Evolutionary conservation across 2,329 filamentous ascomycete species (phyloP).

Genomic region (Paecilomyces variotii): DNA sequence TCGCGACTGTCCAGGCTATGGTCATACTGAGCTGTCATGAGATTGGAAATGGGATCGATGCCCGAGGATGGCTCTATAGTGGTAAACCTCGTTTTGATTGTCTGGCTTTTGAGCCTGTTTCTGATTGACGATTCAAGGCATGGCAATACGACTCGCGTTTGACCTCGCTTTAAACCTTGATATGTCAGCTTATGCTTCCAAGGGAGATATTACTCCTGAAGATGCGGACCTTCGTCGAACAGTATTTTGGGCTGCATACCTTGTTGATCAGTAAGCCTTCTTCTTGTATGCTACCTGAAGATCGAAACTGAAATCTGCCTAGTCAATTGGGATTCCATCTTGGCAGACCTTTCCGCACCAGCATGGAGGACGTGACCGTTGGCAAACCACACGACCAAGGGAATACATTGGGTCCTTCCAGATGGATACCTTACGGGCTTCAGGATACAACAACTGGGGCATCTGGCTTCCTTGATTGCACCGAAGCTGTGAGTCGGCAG

Average conservation of each 20-base stretch:
- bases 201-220: neutral
- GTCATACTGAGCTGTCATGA: neutral
- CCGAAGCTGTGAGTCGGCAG: neutral
- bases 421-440: neutral
- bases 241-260: neutral
- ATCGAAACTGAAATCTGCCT: neutral
- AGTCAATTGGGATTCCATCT: slow-evolving; percentile 28
- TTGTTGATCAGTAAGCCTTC: neutral
- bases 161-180: neutral
- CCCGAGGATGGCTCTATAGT: neutral
- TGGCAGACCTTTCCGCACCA: slow-evolving; percentile 28
- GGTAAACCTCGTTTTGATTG: neutral
- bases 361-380: slow-evolving; percentile 27
- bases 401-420: neutral
- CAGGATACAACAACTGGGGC: neutral
- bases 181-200: neutral
- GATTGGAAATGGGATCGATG: neutral
- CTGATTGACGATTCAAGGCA: neutral
- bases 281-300: neutral
- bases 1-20: neutral
- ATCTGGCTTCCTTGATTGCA: neutral
- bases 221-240: neutral
- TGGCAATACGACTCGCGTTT: neutral
- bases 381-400: slow-evolving; percentile 17
- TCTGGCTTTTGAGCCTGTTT: too few species aligned